phyloP scores from a whole-genome alignment of 805 yeast species.

The Komagataella mondaviorum region DNA sequence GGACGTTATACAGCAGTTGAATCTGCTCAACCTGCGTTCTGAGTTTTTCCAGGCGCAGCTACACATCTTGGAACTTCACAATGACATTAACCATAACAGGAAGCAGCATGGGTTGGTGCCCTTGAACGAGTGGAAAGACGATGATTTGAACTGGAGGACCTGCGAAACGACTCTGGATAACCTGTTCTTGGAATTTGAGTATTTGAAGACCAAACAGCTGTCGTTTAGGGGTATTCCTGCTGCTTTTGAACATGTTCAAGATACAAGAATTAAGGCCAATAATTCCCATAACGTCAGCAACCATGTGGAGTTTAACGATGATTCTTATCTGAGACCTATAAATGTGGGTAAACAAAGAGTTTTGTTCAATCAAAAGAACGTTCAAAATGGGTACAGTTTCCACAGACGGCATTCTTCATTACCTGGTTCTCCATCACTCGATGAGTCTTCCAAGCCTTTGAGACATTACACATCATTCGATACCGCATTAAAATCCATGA shows the following conservation, averaged over 20 bases:
- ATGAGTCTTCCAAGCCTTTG: constrained; percentile 6
- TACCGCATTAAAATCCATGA: constrained; percentile 10
- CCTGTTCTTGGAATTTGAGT: constrained; percentile 24
- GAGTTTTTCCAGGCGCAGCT: constrained; percentile 21
- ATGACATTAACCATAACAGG: constrained; percentile 6
- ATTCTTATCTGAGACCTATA: not conserved
- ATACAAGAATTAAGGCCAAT: not conserved
- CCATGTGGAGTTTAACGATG: not conserved
- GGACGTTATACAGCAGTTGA: constrained; percentile 12
- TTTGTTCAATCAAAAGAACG: not conserved
- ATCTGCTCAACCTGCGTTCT: constrained; percentile 17
- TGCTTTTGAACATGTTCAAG: not conserved
- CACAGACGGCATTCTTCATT: not conserved
- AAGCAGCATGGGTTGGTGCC: constrained; percentile 9
- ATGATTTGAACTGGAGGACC: constrained; percentile 28
- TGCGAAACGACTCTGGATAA: constrained; percentile 32
- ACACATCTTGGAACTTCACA: constrained; percentile 12
- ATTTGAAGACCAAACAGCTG: constrained; percentile 13
- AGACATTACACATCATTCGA: constrained; percentile 18
- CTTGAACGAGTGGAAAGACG: constrained; percentile 14
- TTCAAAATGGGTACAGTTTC: not conserved
- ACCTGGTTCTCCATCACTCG: constrained; percentile 1
- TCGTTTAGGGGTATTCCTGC: not conserved
- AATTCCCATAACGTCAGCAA: not conserved
- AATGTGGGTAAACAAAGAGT: not conserved